Percentiles rank a stretch among this genome's conserved stretches.
Conservation (phyloP, 768 basidiomycete species). For the Pleurotus sapidus region DNA sequence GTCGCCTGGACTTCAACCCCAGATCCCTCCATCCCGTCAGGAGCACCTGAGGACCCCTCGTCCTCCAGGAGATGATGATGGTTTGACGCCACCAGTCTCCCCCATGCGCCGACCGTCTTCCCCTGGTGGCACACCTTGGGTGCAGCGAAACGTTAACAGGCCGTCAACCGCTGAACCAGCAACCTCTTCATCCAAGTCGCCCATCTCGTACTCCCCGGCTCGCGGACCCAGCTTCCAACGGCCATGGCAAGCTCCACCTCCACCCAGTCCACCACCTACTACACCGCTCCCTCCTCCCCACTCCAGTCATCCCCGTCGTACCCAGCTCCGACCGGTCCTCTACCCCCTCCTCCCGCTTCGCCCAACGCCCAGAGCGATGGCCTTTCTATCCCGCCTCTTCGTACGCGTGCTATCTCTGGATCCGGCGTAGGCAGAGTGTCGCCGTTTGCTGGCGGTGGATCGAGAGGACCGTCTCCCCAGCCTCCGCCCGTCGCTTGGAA, state of each 20-base stretch:
- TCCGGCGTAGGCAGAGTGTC: neutral
- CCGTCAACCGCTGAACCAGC: neutral
- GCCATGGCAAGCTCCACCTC: too few species aligned
- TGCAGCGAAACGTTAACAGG: neutral
- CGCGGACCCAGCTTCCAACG: neutral
- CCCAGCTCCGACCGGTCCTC: too few species aligned
- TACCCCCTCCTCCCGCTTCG: too few species aligned
- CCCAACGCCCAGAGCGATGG: too few species aligned
- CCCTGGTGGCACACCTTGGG: conserved; percentile 3
- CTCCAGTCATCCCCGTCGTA: too few species aligned
- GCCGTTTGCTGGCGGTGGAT: too few species aligned
- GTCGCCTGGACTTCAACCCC: conserved; percentile 5
- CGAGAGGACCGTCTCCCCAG: too few species aligned
- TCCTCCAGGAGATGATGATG: neutral
- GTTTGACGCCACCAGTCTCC: neutral
- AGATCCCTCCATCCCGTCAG: neutral
- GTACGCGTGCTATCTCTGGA: too few species aligned
- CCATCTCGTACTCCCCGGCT: neutral
- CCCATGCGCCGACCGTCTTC: neutral
- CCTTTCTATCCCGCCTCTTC: too few species aligned
- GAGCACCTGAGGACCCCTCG: neutral
- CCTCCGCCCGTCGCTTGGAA: too few species aligned
- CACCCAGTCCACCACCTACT: too few species aligned
- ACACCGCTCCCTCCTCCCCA: too few species aligned
- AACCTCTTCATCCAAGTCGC: neutral